These are phyloP conservation scores for Acanthamoeba royreba DNA, from an alignment of 208 protist species.

Conservation along the genomic window DNA sequence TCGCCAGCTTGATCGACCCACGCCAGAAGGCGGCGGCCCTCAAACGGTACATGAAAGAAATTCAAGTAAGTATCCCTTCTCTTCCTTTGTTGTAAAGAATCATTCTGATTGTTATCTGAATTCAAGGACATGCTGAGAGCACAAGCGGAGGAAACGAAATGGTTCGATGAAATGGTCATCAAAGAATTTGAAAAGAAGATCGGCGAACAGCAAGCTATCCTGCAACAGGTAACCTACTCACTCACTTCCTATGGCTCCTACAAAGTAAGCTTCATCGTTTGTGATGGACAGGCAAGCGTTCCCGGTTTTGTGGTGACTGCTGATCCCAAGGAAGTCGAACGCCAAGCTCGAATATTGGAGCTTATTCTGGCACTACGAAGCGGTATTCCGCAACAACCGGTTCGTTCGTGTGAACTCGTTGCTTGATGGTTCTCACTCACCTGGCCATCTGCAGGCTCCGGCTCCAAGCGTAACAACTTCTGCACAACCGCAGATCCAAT, in stretches of 20 bases:
- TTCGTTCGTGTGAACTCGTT: too few species aligned
- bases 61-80: too few species aligned
- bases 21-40: not conserved
- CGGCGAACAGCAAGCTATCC: not conserved
- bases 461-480: too few species aligned
- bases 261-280: too few species aligned
- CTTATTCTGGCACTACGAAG: not conserved
- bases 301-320: not conserved
- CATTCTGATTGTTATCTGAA: not conserved
- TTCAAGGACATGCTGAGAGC: not conserved
- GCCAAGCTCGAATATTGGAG: not conserved
- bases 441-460: too few species aligned
- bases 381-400: too few species aligned
- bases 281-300: not conserved
- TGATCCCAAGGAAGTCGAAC: not conserved
- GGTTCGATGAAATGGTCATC: not conserved
- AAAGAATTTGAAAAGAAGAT: constrained; percentile 9
- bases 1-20: not conserved
- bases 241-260: too few species aligned
- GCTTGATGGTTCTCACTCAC: too few species aligned
- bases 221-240: not conserved
- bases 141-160: not conserved
- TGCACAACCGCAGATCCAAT: too few species aligned
- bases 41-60: not conserved
- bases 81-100: too few species aligned